Base-by-base conservation (phyloP, 1,284 basidiomycete species). In the Ustilago tritici region DNA sequence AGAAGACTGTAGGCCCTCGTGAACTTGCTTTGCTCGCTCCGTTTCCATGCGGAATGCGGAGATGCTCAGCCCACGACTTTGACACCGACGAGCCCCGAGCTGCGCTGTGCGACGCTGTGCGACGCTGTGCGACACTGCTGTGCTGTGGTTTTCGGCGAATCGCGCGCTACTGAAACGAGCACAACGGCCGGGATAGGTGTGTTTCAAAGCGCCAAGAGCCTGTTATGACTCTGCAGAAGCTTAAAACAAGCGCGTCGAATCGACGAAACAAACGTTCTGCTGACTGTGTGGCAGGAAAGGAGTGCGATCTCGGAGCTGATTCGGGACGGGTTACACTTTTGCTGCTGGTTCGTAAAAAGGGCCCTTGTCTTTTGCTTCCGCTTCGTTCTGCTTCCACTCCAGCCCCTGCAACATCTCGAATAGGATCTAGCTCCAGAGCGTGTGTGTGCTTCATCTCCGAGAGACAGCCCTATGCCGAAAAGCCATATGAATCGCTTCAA, bases 401-500 rank as follows among this genome's bases (percentile, higher is more conserved):
- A 46, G 17, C n/a, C 19, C 43, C n/a, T 8, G n/a, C 43, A 46
- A 4, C 4, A 46, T 9, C 6, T 5, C 43, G 11, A 19, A 9
- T 46, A 46, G 19, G 14, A 15, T 46, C 43, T 46, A 46, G n/a
- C 43, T 46, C 43, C n/a, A 46, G 23, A 40, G 34, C 36, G n/a
- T 41, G 10, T 56, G 61, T 56, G 61, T 31, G 36, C 46, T 54
- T 49, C 60, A 54, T 62, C 60, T 41, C 47, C 38, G 19, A 43
- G 6, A 43, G 10, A 43, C 56, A 50, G 40, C n/a, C 23, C 36
- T 40, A 28, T 40, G n/a, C 56, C 63, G 63, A 60, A 19, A 17
- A 57, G 57, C 57, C 43, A 66, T 28, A 47, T 15, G 56, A 40
- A 31, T 28, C 14, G 36, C 54, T 67, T 66, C 64, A 43, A 28